Evolutionary conservation across 192 early-diverging fungal genomes (phyloP).

Genomic region (Lobulomyces angularis): DNA sequence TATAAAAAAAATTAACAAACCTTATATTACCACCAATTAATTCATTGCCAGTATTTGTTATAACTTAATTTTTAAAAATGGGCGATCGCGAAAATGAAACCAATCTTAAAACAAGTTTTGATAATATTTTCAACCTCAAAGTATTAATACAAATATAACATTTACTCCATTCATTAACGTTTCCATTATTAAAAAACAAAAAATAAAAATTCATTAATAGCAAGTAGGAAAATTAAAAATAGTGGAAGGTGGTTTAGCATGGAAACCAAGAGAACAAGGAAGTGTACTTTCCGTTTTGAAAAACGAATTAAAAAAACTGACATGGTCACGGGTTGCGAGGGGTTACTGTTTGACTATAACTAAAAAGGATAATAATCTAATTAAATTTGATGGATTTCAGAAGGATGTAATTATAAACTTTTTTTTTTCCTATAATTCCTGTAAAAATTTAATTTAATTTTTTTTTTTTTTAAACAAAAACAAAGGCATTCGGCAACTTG

Average conservation of each 20-base stretch:
- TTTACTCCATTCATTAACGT: no score
- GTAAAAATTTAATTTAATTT: slow-evolving; percentile 2
- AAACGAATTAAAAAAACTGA: slow-evolving; percentile 43
- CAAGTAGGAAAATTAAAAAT: slow-evolving; percentile 30
- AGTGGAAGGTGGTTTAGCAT: slow-evolving; percentile 54
- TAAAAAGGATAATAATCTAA: slow-evolving; percentile 55
- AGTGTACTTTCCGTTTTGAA: slow-evolving; percentile 43
- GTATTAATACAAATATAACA: no score
- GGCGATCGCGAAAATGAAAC: no score
- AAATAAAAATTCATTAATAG: no score
- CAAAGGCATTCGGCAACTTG: slow-evolving; percentile 71
- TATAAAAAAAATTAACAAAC: no score
- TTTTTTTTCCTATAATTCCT: slow-evolving; percentile 2
- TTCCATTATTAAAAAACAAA: no score
- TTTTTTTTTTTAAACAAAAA: neutral
- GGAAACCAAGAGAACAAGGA: slow-evolving; percentile 47
- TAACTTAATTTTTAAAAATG: no score
- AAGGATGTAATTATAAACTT: slow-evolving; percentile 52
- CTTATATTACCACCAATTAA: no score
- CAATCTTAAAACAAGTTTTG: no score
- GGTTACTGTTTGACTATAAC: slow-evolving; percentile 71
- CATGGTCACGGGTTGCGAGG: slow-evolving; percentile 64
- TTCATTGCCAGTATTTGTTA: no score
- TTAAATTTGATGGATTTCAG: slow-evolving; percentile 84
- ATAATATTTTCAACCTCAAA: no score